Base-by-base conservation (phyloP, 2,329 filamentous ascomycete genomes). In the Aureobasidium musti region DNA sequence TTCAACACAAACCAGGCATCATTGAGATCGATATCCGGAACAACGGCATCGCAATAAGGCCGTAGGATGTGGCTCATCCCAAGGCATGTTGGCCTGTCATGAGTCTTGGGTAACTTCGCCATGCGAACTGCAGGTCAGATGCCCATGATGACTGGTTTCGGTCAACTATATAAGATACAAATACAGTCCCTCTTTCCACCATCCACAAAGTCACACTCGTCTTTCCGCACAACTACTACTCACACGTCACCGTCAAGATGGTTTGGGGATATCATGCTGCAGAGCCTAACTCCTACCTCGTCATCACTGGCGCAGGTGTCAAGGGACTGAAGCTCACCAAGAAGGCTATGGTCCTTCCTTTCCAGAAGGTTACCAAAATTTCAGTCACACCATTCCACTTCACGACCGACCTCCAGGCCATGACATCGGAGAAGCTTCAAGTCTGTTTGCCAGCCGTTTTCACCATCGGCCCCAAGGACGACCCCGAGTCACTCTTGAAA, bases 351-450 rank as follows among this genome's bases (percentile, higher is more conserved):
- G 83, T 92, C 21, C 84, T 83, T 78, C 90, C 90, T 65, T 86
- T 91, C 69, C 90, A 93, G 78, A 84, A 87, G 70, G 71, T 75
- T 39, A 50, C 21, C 56, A 39, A 45, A n/a, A 52, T 41, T 60
- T 68, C 56, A 45, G 28, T 45, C 13, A 49, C 41, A 1, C 68
- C 68, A 0, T 69, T 69, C 74, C 91, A 96, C 78, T 94, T 95
- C 78, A 86, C 85, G 67, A 91, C 96, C 83, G 87, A 88, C 66
- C 81, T 96, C 1, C 90, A 93, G 75, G 91, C 91, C 66, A 96
- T 96, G 91, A 96, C 91, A 21, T 87, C 89, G 72, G 92, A 96
- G 80, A 96, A 96, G 77, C 83, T 95, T 3, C 90, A 93, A 70
- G 93, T 95, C 75, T 83, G 87, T 5, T 84, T 95, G 0, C 91